Evolutionary conservation across 2,329 filamentous ascomycete genomes (phyloP).

Genomic region (Arthrobotrys sphaeroides): DNA sequence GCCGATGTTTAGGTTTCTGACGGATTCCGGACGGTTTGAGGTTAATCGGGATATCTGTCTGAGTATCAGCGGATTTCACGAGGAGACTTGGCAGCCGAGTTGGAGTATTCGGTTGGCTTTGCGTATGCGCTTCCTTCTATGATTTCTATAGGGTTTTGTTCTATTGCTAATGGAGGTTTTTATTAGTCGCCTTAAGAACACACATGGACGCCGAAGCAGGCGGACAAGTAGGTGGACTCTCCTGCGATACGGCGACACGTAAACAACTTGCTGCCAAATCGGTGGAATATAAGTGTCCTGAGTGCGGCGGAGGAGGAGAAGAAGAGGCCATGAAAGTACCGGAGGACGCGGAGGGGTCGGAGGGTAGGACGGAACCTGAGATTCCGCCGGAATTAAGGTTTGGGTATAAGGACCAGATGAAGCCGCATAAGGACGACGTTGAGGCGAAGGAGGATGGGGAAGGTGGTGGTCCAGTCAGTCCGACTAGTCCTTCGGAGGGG

Average conservation of each 20-base stretch:
- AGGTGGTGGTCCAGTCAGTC: background rate
- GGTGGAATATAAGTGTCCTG: constrained; percentile 72
- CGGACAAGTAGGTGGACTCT: constrained; percentile 90
- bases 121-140: constrained; percentile 61
- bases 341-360: constrained; percentile 60
- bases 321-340: constrained; percentile 58
- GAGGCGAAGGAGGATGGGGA: background rate
- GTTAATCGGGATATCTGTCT: constrained; percentile 97
- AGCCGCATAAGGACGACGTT: constrained; percentile 59
- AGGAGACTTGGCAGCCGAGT: constrained; percentile 98
- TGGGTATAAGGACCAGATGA: constrained; percentile 78
- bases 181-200: constrained; percentile 74
- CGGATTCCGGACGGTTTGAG: constrained; percentile 90
- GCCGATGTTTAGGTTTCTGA: constrained; percentile 94
- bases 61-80: constrained; percentile 91
- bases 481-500: background rate
- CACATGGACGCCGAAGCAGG: constrained; percentile 93
- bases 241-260: constrained; percentile 75
- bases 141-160: background rate
- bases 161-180: background rate
- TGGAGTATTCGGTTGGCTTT: constrained; percentile 95
- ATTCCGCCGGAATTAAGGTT: constrained; percentile 70
- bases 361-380: constrained; percentile 59
- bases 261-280: constrained; percentile 75
- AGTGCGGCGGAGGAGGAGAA: constrained; percentile 69